Conservation (phyloP, 2,329 filamentous ascomycete species). For the Pseudogymnoascus sp. region DNA sequence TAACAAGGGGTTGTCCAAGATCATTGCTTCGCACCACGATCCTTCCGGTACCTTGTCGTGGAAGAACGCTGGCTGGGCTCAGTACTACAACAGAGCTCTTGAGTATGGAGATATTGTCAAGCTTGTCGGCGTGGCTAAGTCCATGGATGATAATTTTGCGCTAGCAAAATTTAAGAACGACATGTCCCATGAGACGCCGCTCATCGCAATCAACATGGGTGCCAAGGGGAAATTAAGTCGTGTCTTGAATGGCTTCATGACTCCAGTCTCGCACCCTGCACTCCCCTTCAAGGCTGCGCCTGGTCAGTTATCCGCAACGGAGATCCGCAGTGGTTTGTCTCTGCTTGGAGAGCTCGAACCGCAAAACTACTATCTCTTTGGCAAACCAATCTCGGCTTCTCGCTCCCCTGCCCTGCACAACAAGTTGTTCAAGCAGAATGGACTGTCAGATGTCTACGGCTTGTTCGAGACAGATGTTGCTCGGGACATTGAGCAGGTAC, state of each 20-base stretch:
- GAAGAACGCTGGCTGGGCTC: conserved; percentile 88
- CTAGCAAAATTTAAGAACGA: conserved; percentile 74
- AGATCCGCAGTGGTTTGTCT: conserved; percentile 74
- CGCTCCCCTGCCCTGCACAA: conserved; percentile 89
- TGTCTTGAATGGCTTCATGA: conserved; percentile 87
- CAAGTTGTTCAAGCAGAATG: conserved; percentile 66
- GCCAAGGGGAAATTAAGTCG: conserved; percentile 79
- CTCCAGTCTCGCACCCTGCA: conserved; percentile 82
- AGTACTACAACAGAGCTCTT: conserved; percentile 81
- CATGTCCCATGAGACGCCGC: conserved; percentile 71
- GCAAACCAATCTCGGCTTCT: conserved; percentile 74
- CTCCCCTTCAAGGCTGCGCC: conserved; percentile 92
- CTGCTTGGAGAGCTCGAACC: conserved; percentile 72
- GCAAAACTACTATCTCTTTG: conserved; percentile 80
- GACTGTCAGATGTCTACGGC: conserved; percentile 78
- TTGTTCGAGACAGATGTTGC: conserved; percentile 66
- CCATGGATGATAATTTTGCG: conserved; percentile 78
- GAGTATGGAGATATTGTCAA: conserved; percentile 93
- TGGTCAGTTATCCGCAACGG: conserved; percentile 82
- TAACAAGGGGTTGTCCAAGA: conserved; percentile 62
- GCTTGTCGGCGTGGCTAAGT: conserved; percentile 74
- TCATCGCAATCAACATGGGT: conserved; percentile 97
- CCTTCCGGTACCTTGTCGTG: conserved; percentile 72
- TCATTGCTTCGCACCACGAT: conserved; percentile 96
- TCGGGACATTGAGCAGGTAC: conserved; percentile 54